These are phyloP conservation scores for Globisporangium paroecandrum DNA, from an alignment of 352 stramenopile species.

Conservation along the genomic window DNA sequence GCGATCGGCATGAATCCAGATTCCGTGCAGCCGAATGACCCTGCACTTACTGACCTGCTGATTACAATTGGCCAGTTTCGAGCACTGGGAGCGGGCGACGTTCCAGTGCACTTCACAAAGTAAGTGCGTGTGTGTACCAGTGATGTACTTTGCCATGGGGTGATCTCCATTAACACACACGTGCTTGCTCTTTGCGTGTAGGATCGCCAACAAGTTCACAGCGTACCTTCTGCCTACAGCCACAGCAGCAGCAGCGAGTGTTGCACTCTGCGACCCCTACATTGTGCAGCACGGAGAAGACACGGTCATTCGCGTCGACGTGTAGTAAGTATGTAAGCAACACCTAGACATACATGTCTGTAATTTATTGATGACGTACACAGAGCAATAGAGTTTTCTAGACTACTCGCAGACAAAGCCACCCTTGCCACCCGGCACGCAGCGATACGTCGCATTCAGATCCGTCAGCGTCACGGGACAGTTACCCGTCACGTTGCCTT, in stretches of 20 bases:
- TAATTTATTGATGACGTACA: constrained; percentile 9
- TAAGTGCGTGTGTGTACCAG: constrained; percentile 12
- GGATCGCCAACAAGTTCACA: constrained; percentile 3
- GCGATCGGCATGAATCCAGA: constrained; percentile 22
- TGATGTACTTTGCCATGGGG: not conserved
- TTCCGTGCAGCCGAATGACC: constrained; percentile 1
- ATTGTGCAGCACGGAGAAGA: constrained; percentile 3
- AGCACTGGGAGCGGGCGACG: constrained; percentile 8
- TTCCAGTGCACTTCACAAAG: constrained; percentile 23
- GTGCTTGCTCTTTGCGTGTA: not conserved
- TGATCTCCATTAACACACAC: not conserved
- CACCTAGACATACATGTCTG: not conserved
- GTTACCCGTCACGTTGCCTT: constrained; percentile 1
- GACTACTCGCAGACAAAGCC: not conserved
- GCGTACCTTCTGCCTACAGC: not conserved
- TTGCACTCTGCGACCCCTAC: constrained; percentile 3
- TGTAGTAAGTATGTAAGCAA: not conserved
- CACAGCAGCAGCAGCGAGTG: not conserved
- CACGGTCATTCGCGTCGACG: constrained; percentile 6
- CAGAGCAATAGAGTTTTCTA: not conserved
- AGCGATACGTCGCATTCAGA: constrained; percentile 1
- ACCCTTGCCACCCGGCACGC: not conserved
- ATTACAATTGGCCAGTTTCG: constrained; percentile 23
- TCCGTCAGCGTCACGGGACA: constrained; percentile 7
- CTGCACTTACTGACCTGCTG: constrained; percentile 22